Evolutionary conservation across 805 yeast species (phyloP), one percentile per base, ranked within the genome.

Genomic region (Lipomyces sp.): DNA sequence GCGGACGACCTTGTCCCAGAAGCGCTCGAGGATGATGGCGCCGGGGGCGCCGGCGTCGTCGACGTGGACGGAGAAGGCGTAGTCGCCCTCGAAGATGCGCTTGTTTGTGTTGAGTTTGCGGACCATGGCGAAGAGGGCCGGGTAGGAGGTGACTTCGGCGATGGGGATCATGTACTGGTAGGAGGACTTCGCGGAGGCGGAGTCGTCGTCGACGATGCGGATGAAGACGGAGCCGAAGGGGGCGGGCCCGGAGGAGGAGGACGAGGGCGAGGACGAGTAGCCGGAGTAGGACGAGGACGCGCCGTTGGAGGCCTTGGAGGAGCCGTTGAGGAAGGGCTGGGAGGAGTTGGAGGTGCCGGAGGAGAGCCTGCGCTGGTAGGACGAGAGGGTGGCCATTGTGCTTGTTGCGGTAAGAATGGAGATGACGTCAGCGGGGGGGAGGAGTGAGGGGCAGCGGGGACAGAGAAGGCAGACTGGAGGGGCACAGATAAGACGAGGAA

Each of bases 1-100:
- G 39, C 59, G 53, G 19, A 56, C 60, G 39, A 56, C 48, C n/a
- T 44, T 41, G 34, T 55, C 57, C 60, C 60, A 56, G 51, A 51
- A 55, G 11, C 57, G 49, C 45, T 56, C 57, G 40, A 56, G 54
- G 36, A 56, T 55, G 53, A 55, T 31, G 2, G 60, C 54, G 16
- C 60, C 60, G 1, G 57, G 50, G 5, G 19, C 21, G 41, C 59
- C 59, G 42, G 47, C 53, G 31, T 50, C 57, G 44, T 56, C 60
- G 42, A 53, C 59, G 42, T 55, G 51, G 39, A 55, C 53, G 24
- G 51, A 28, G 47, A 56, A 55, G 26, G 56, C 55, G 29, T 46
- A 40, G 14, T 49, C 60, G 40, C 60, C 58, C 18, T 51, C 57
- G 29, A 22, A 39, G 43, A 49, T 51, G 29, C 34, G 32, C 45